Conservation (phyloP, 2,329 filamentous ascomycete genomes). For the Diaporthe vaccinii region DNA sequence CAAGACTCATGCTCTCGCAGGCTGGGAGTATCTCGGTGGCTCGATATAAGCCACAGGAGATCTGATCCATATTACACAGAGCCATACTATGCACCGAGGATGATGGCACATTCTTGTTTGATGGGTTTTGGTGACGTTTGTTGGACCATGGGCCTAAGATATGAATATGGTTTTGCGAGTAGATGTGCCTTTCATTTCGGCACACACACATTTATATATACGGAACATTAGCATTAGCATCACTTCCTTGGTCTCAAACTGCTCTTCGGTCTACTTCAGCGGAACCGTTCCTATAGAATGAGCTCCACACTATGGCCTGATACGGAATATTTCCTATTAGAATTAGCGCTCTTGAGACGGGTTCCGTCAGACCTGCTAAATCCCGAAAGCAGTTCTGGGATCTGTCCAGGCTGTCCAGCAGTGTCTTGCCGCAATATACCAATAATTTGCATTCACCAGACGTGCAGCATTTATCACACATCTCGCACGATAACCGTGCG, state of each 20-base stretch:
- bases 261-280: neutral
- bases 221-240: neutral
- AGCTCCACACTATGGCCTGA: neutral
- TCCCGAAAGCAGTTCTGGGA: neutral
- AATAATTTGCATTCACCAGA: neutral
- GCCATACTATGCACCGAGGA: neutral
- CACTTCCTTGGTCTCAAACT: neutral
- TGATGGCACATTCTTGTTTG: neutral
- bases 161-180: neutral
- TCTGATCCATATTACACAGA: neutral
- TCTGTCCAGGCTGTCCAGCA: neutral
- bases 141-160: neutral
- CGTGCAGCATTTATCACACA: neutral
- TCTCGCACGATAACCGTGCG: neutral
- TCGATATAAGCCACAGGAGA: neutral
- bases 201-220: too few relatives aligned
- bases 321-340: neutral
- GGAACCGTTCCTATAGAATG: neutral
- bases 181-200: too few relatives aligned
- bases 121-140: neutral
- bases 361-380: neutral
- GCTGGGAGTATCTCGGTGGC: slow-evolving; percentile 47
- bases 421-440: neutral
- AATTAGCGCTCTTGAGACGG: neutral
- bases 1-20: slow-evolving; percentile 49